phyloP scores from a whole-genome alignment of 495 filamentous ascomycete genomes.

The Glarea lozoyensis region DNA sequence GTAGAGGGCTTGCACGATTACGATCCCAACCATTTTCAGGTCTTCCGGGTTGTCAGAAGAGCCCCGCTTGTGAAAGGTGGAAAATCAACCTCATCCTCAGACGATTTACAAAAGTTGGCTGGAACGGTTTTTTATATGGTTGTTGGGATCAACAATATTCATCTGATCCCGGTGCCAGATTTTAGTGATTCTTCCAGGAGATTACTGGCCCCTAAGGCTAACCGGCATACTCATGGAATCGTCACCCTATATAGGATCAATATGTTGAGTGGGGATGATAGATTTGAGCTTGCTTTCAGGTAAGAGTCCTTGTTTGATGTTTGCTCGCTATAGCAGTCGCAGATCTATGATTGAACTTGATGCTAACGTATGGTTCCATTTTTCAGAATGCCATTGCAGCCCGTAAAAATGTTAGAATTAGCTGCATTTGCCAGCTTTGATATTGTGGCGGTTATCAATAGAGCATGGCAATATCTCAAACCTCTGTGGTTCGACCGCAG shows the following conservation, averaged over 20 bases:
- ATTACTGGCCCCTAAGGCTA: conserved; percentile 37
- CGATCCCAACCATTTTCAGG: conserved; percentile 58
- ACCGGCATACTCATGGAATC: conserved; percentile 50
- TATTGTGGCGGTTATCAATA: conserved; percentile 65
- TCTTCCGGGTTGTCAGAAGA: conserved; percentile 80
- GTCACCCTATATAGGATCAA: conserved; percentile 62
- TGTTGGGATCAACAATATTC: conserved; percentile 73
- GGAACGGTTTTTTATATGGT: conserved; percentile 75
- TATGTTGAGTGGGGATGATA: conserved; percentile 68
- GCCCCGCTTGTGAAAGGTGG: conserved; percentile 43
- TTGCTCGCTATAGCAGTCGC: conserved; percentile 8
- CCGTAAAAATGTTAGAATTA: conserved; percentile 56
- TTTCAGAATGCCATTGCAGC: conserved; percentile 53
- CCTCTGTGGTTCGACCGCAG: conserved; percentile 73
- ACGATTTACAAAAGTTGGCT: conserved; percentile 66
- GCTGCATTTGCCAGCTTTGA: conserved; percentile 71
- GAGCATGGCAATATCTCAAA: conserved; percentile 67
- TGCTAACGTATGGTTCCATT: background rate
- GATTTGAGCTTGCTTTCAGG: conserved; percentile 72
- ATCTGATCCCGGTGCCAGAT: conserved; percentile 69
- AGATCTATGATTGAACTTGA: conserved; percentile 8
- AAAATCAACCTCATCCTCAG: conserved; percentile 54
- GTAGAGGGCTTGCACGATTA: conserved; percentile 61
- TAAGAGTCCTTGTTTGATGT: background rate
- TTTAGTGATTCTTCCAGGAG: conserved; percentile 39